Evolutionary conservation across 371 early-diverging fungal species (phyloP).

Genomic region (Catenaria anguillulae): DNA sequence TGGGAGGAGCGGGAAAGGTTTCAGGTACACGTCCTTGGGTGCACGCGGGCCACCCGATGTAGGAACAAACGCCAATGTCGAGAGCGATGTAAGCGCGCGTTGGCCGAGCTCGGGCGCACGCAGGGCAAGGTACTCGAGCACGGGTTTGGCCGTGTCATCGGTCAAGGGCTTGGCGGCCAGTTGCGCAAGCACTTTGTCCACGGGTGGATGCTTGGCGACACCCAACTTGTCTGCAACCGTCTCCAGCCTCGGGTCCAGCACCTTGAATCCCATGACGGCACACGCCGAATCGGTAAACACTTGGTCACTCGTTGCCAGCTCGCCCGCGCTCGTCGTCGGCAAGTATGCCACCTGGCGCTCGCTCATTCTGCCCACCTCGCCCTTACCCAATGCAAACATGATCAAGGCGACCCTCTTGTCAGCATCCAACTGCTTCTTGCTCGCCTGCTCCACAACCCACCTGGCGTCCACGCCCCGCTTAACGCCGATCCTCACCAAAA

Average conservation of each 20-base stretch:
- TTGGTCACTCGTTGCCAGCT: conserved; percentile 34
- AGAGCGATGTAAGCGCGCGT: background rate
- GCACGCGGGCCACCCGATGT: background rate
- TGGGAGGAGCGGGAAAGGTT: conserved; percentile 21
- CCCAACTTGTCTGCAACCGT: conserved; percentile 49
- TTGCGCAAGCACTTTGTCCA: conserved; percentile 26
- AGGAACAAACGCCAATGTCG: background rate
- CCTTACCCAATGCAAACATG: too few species aligned
- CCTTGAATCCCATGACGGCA: conserved; percentile 46
- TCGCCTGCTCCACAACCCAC: too few species aligned
- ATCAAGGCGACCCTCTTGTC: too few species aligned
- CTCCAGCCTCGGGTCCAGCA: conserved; percentile 39
- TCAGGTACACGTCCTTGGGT: background rate
- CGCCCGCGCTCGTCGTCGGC: too few species aligned
- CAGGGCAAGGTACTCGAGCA: conserved; percentile 55
- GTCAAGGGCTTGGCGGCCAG: conserved; percentile 32
- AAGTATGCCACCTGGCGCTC: too few species aligned
- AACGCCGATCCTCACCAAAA: too few species aligned
- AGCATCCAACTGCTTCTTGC: too few species aligned
- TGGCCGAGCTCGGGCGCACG: conserved; percentile 37
- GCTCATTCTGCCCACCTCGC: too few species aligned
- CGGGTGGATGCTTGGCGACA: conserved; percentile 43
- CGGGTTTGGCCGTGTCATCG: conserved; percentile 24
- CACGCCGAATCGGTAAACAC: conserved; percentile 48
- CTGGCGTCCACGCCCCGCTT: too few species aligned